phyloP scores from a whole-genome alignment of 2,329 filamentous ascomycete species.

The Passalora sequoiae region DNA sequence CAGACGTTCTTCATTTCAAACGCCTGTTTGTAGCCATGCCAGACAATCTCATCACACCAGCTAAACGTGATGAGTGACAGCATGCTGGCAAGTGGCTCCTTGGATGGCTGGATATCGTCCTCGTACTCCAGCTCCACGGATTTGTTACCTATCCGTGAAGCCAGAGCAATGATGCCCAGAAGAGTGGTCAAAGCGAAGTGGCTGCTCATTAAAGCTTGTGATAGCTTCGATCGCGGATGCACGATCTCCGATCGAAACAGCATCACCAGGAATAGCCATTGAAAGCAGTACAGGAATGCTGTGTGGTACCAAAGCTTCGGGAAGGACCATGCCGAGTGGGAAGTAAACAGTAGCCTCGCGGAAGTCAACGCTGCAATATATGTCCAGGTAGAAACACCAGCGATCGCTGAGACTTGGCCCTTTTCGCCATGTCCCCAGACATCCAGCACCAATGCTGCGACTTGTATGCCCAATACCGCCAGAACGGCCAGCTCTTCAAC shows the following conservation, averaged over 20 bases:
- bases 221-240: slow-evolving; percentile 61
- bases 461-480: slow-evolving; percentile 65
- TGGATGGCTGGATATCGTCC: slow-evolving; percentile 77
- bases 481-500: slow-evolving; percentile 71
- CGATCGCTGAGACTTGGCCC: slow-evolving; percentile 57
- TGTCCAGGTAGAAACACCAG: slow-evolving; percentile 68
- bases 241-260: slow-evolving; percentile 82
- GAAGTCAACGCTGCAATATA: slow-evolving; percentile 73
- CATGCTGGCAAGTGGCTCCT: slow-evolving; percentile 80
- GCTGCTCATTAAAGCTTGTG: slow-evolving; percentile 61
- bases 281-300: slow-evolving; percentile 70
- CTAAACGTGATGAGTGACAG: slow-evolving; percentile 82
- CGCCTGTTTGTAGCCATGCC: slow-evolving; percentile 78
- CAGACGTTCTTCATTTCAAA: slow-evolving; percentile 82
- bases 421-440: slow-evolving; percentile 46
- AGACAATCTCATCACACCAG: slow-evolving; percentile 87
- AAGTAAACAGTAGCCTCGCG: slow-evolving; percentile 63
- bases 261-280: slow-evolving; percentile 72
- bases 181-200: slow-evolving; percentile 72
- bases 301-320: slow-evolving; percentile 90
- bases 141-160: slow-evolving; percentile 87
- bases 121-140: slow-evolving; percentile 84
- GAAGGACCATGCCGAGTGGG: slow-evolving; percentile 57
- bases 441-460: slow-evolving; percentile 57
- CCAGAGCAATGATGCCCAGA: slow-evolving; percentile 69